phyloP scores from a whole-genome alignment of 179 eudicot species.

The Dionaea muscipula region DNA sequence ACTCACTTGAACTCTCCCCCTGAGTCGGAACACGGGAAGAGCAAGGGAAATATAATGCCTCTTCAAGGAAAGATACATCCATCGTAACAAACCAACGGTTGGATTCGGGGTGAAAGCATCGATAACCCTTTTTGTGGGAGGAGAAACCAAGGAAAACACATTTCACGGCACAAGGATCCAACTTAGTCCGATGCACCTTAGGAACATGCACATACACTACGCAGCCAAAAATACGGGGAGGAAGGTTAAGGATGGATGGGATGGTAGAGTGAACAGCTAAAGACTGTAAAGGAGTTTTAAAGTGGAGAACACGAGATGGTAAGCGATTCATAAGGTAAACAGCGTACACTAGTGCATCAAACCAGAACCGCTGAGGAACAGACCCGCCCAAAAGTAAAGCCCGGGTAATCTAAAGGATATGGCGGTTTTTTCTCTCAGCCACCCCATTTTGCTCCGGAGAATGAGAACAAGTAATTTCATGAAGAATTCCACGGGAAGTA shows the following conservation, averaged over 20 bases:
- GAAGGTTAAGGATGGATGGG: neutral
- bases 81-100: neutral
- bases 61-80: constrained; percentile 5
- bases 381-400: neutral
- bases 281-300: neutral
- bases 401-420: neutral
- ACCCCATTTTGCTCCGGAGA: constrained; percentile 9
- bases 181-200: neutral
- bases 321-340: neutral
- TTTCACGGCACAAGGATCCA: neutral
- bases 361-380: neutral
- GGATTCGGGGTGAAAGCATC: constrained; percentile 2
- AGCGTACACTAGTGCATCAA: neutral
- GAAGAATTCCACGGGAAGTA: neutral
- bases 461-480: neutral
- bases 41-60: neutral
- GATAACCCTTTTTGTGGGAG: neutral
- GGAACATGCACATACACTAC: neutral
- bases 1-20: too few species aligned
- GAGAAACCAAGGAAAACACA: neutral
- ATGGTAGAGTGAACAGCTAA: neutral
- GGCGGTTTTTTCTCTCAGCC: constrained; percentile 2
- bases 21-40: too few species aligned
- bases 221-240: constrained; percentile 4
- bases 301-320: neutral